Evolutionary conservation across 2,329 filamentous ascomycete genomes (phyloP), one percentile per base, ranked within the genome.

Genomic region (Acrodontium crateriforme): DNA sequence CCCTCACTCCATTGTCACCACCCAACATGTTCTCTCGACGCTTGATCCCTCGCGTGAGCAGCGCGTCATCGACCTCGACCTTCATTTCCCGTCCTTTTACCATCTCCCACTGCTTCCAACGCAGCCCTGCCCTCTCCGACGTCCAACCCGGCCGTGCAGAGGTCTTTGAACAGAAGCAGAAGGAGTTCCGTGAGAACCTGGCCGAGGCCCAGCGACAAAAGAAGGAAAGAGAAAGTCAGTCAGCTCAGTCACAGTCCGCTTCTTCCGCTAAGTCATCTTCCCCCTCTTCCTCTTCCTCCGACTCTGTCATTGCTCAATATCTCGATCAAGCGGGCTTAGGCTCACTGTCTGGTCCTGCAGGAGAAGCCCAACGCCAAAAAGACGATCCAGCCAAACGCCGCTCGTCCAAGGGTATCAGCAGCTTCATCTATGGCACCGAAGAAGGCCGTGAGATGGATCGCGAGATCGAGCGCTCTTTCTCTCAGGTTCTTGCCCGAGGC

Each of bases 391-490:
- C 68, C 31, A 79, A 76, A 52, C 67, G 73, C 44, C 37, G 78
- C 2, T 23, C 30, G 15, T n/a, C 34, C 71, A 60, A 61, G 10
- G 72, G 80, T 20, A 58, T 98, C 33, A 78, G 80, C 18, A 87
- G 78, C 44, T 71, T 98, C 44, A 92, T 98, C 52, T 95, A 98
- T 58, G 89, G 89, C 48, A 98, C 89, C 9, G 84, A 89, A 50
- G 87, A 95, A 58, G 89, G 85, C 17, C 75, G 85, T 36, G 80
- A 93, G 60, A 72, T 94, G 53, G 89, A 98, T 50, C 79, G 81
- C 39, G 87, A 95, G 60, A 87, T 98, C 49, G 84, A 95, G 62
- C 76, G 85, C 33, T 91, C 81, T 52, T 98, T 95, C 62, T 91
- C 81, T 28, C 85, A 94, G 56, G 81, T 95, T 24, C 65, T 98